Evolutionary conservation across 2,329 filamentous ascomycete species (phyloP).

Genomic region (Aspergillus pseudoviridinutans): DNA sequence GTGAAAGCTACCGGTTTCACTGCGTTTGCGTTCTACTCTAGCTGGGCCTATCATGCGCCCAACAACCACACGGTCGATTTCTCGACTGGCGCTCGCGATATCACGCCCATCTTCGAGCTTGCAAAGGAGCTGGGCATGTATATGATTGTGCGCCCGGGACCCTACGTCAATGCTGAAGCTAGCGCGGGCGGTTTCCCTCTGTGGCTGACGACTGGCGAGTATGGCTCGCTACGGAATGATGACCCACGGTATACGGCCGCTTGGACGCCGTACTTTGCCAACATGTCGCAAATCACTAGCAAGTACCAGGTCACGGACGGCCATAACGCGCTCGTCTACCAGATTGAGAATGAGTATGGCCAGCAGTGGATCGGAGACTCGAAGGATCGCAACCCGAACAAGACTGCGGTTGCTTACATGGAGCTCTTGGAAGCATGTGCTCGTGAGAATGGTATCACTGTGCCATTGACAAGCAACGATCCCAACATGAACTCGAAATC

Average conservation of each 20-base stretch:
- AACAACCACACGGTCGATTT: conserved; percentile 48
- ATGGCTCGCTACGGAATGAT: conserved; percentile 31
- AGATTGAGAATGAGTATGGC: conserved; percentile 36
- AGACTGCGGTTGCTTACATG: conserved; percentile 39
- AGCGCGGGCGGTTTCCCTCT: conserved; percentile 60
- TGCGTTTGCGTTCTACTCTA: conserved; percentile 45
- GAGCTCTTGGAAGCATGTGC: conserved; percentile 52
- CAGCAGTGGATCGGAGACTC: conserved; percentile 34
- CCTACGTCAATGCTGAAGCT: conserved; percentile 62
- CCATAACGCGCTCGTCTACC: conserved; percentile 25
- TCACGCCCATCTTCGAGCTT: conserved; percentile 50
- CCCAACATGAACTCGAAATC: conserved; percentile 57
- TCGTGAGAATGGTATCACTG: conserved; percentile 54
- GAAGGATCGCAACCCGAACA: conserved; percentile 44
- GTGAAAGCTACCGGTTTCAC: conserved; percentile 51
- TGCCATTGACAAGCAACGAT: conserved; percentile 57
- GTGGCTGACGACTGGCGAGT: conserved; percentile 57
- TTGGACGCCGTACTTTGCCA: conserved; percentile 28
- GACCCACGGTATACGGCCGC: conserved; percentile 29
- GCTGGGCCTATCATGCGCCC: conserved; percentile 49
- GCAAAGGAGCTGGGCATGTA: conserved; percentile 54
- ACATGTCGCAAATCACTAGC: conserved; percentile 27
- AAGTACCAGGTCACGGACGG: conserved; percentile 28
- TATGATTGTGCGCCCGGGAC: conserved; percentile 55
- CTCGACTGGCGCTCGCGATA: conserved; percentile 50